Conservation (phyloP, 129 eudicot species). For the Artemisia tridentata region DNA sequence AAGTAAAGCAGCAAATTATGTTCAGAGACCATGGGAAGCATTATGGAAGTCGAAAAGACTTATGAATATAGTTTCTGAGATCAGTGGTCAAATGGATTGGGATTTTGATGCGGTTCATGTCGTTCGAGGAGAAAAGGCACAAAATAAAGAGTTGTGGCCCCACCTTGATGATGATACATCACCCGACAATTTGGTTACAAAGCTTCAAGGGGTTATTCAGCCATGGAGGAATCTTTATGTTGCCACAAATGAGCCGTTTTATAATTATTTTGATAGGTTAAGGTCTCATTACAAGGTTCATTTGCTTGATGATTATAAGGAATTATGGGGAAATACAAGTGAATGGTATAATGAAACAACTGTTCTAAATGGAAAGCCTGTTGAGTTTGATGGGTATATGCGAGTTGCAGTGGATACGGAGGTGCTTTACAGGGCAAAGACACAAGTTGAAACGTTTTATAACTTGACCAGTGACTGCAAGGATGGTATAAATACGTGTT, state of each 20-base stretch:
- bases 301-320: conserved; percentile 85
- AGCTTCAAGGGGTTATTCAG: conserved; percentile 58
- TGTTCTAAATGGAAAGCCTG: conserved; percentile 58
- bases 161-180: conserved; percentile 88
- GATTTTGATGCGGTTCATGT: conserved; percentile 99
- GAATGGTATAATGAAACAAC: conserved; percentile 97
- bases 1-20: conserved; percentile 67
- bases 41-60: conserved; percentile 90
- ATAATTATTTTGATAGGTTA: conserved; percentile 82
- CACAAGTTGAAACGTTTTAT: conserved; percentile 84
- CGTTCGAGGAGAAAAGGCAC: conserved; percentile 86
- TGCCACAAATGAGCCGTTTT: conserved; percentile 93
- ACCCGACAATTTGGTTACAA: conserved; percentile 65
- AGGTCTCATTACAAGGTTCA: conserved; percentile 94
- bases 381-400: conserved; percentile 92
- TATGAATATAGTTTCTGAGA: conserved; percentile 91
- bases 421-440: conserved; percentile 84
- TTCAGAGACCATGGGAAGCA: conserved; percentile 89
- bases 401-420: conserved; percentile 94
- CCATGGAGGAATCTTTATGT: conserved; percentile 93
- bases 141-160: conserved; percentile 83
- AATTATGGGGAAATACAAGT: conserved; percentile 87
- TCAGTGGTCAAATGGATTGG: conserved; percentile 98
- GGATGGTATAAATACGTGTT: conserved; percentile 90
- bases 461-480: conserved; percentile 91